Evolutionary conservation across 345 rosid species (phyloP).

Genomic region (Sisymbrium irio): DNA sequence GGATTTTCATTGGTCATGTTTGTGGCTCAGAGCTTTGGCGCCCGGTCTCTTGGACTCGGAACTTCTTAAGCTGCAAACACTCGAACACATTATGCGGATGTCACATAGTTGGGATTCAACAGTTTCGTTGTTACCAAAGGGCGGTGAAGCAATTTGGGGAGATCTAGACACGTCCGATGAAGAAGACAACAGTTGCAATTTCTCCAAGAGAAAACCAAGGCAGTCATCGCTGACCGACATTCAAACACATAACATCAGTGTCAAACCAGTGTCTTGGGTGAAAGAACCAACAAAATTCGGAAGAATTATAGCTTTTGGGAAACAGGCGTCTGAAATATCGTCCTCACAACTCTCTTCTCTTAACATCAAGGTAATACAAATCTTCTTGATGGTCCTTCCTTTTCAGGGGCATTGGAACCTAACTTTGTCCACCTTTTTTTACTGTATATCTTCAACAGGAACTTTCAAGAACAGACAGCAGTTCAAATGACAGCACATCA

Average conservation of each 20-base stretch:
- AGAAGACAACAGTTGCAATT: constrained; percentile 44
- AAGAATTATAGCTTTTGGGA: constrained; percentile 65
- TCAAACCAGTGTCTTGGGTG: constrained; percentile 31
- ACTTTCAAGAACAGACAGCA: background rate
- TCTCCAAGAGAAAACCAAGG: constrained; percentile 35
- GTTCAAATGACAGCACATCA: constrained; percentile 15
- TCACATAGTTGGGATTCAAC: constrained; percentile 74
- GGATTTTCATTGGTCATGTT: background rate
- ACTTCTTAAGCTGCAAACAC: constrained; percentile 53
- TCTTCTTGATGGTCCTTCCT: background rate
- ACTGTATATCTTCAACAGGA: background rate
- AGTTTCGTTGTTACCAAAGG: constrained; percentile 66
- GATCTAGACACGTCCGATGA: constrained; percentile 59
- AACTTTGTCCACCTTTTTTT: background rate
- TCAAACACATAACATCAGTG: constrained; percentile 32
- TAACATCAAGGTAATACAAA: constrained; percentile 4
- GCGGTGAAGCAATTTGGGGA: constrained; percentile 81
- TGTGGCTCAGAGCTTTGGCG: constrained; percentile 48
- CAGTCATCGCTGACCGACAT: constrained; percentile 21
- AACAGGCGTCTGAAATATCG: constrained; percentile 43
- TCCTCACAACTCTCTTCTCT: constrained; percentile 42
- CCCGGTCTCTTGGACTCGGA: constrained; percentile 52
- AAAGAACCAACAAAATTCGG: constrained; percentile 52
- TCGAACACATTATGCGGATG: constrained; percentile 56
- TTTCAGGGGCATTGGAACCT: background rate